Evolutionary conservation across 345 rosid genomes (phyloP).

Genomic region (Mangifera indica): DNA sequence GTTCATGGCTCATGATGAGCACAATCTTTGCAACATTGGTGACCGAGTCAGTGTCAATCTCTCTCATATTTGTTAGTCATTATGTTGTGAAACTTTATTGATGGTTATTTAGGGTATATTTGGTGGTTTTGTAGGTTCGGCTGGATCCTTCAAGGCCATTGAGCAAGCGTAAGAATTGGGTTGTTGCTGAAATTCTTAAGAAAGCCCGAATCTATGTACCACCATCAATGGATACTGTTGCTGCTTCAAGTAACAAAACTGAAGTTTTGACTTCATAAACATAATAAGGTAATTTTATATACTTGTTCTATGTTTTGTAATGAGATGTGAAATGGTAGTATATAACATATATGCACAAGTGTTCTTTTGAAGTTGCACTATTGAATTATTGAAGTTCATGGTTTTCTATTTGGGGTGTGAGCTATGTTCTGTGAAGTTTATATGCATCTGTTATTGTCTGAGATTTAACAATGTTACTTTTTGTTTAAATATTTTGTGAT

Average conservation of each 20-base stretch:
- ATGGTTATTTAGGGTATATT: background rate
- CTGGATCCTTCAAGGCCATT: constrained; percentile 94
- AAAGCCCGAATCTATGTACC: constrained; percentile 74
- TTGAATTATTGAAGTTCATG: background rate
- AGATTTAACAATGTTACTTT: background rate
- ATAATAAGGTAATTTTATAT: constrained; percentile 26
- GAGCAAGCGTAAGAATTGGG: constrained; percentile 89
- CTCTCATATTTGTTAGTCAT: background rate
- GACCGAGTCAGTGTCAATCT: constrained; percentile 50
- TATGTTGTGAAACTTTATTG: background rate
- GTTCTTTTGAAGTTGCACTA: background rate
- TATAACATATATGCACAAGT: no score
- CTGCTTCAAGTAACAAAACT: constrained; percentile 22
- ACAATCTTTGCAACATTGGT: constrained; percentile 72
- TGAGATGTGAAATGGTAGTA: background rate
- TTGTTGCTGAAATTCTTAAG: constrained; percentile 86
- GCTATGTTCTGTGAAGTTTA: background rate
- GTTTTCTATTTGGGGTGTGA: background rate
- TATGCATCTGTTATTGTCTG: background rate
- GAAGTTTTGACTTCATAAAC: constrained; percentile 25
- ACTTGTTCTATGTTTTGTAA: background rate
- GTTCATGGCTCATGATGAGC: constrained; percentile 94
- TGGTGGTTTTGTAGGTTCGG: constrained; percentile 45
- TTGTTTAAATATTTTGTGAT: background rate
- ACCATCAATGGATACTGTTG: constrained; percentile 27